These are phyloP conservation scores for Lophiotrema nucula DNA, from an alignment of 495 filamentous ascomycete species.

Conservation along the genomic window DNA sequence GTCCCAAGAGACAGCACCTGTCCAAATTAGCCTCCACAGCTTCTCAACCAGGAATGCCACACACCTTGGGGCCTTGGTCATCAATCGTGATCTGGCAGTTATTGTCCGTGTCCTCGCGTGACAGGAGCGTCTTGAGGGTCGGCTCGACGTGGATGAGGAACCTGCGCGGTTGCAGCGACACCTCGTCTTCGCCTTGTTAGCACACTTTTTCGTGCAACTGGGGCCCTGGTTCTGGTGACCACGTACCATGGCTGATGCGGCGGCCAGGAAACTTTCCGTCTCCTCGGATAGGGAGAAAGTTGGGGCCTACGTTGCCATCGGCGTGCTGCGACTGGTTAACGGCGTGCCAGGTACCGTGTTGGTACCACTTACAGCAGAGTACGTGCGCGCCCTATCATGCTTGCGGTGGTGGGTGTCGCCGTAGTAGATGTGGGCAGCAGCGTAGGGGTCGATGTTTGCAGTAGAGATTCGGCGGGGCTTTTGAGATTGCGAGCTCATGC, in stretches of 20 bases:
- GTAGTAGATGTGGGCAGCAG: constrained; percentile 49
- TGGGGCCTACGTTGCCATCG: constrained; percentile 29
- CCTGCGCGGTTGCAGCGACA: constrained; percentile 55
- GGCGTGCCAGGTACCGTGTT: background rate
- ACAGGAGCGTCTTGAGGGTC: constrained; percentile 68
- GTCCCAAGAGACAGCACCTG: constrained; percentile 79
- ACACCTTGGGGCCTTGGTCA: constrained; percentile 87
- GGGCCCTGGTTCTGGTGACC: background rate
- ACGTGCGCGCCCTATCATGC: constrained; percentile 45
- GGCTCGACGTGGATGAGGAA: constrained; percentile 76
- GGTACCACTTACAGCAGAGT: constrained; percentile 43
- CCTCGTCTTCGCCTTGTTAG: constrained; percentile 49
- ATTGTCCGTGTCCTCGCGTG: constrained; percentile 82
- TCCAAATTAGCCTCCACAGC: constrained; percentile 1
- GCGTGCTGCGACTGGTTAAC: constrained; percentile 3
- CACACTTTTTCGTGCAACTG: background rate
- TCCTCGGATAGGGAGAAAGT: background rate
- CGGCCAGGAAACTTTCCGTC: constrained; percentile 16
- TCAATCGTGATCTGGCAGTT: constrained; percentile 98
- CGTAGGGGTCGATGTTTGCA: constrained; percentile 44
- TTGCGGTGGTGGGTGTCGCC: constrained; percentile 43
- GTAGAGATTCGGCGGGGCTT: constrained; percentile 33
- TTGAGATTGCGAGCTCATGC: constrained; percentile 36
- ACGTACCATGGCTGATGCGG: constrained; percentile 34
- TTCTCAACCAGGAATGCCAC: constrained; percentile 12